phyloP scores from a whole-genome alignment of 179 eudicot species.

The Sideroxylon spinosum region DNA sequence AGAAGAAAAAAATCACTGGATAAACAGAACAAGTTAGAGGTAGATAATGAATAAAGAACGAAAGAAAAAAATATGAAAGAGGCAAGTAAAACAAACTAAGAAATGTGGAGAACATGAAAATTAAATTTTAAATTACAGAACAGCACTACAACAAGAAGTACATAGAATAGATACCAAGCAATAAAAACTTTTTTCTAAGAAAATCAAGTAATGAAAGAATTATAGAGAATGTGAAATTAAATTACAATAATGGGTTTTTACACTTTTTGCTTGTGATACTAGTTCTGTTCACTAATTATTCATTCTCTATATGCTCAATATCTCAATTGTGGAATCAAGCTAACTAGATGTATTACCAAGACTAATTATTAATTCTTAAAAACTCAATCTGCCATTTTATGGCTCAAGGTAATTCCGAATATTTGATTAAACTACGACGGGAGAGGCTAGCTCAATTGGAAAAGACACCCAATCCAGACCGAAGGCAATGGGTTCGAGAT shows the following conservation, averaged over 20 bases:
- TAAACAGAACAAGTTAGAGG: background rate
- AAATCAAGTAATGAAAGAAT: background rate
- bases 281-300: background rate
- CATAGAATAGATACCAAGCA: background rate
- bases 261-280: background rate
- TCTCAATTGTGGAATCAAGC: background rate
- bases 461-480: too few relatives aligned
- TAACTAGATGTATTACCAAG: too few relatives aligned
- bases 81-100: background rate
- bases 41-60: background rate
- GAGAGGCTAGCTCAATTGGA: too few relatives aligned
- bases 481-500: too few relatives aligned
- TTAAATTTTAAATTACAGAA: background rate
- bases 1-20: background rate
- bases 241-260: background rate
- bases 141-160: background rate
- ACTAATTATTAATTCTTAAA: background rate
- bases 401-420: background rate
- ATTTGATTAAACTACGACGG: too few relatives aligned
- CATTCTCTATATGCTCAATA: background rate
- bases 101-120: background rate
- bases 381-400: background rate
- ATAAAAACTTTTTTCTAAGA: background rate
- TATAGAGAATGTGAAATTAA: background rate
- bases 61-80: background rate